Conservation (phyloP, 164 flowering plant genomes). For the Magnolia officinalis region DNA sequence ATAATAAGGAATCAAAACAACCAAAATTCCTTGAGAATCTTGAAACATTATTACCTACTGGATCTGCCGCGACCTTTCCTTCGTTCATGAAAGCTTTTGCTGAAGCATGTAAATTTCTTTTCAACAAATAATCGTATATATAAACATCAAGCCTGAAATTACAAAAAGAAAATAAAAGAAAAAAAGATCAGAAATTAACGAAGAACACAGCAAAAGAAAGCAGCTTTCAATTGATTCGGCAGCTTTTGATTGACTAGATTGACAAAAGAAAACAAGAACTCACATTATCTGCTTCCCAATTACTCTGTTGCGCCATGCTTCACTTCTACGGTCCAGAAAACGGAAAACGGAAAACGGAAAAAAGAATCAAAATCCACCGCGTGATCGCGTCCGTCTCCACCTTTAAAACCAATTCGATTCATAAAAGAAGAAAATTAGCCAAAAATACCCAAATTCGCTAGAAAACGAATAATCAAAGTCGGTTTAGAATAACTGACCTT, state of each 20-base stretch:
- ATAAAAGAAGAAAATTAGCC: not conserved
- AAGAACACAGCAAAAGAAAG: not conserved
- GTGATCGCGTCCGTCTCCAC: constrained; percentile 7
- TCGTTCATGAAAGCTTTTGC: constrained; percentile 90
- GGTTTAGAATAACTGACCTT: constrained; percentile 6
- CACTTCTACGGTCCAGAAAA: not conserved
- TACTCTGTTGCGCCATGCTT: constrained; percentile 61
- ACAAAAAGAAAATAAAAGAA: not conserved
- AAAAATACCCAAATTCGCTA: not conserved
- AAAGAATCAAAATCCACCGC: constrained; percentile 12
- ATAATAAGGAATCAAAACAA: no score
- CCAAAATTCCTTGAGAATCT: not conserved
- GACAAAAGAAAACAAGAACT: not conserved
- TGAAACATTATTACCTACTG: constrained; percentile 58
- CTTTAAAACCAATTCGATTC: not conserved
- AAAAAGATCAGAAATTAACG: not conserved
- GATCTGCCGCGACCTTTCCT: constrained; percentile 84
- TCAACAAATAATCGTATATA: constrained; percentile 81
- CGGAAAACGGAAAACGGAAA: not conserved
- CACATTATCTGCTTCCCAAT: constrained; percentile 79
- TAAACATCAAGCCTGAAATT: constrained; percentile 80
- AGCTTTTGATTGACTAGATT: not conserved
- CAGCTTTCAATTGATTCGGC: not conserved
- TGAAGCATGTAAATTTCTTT: constrained; percentile 68
- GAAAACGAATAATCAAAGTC: not conserved